phyloP scores from a whole-genome alignment of 1,284 basidiomycete genomes.

The Boletus holoroseus region DNA sequence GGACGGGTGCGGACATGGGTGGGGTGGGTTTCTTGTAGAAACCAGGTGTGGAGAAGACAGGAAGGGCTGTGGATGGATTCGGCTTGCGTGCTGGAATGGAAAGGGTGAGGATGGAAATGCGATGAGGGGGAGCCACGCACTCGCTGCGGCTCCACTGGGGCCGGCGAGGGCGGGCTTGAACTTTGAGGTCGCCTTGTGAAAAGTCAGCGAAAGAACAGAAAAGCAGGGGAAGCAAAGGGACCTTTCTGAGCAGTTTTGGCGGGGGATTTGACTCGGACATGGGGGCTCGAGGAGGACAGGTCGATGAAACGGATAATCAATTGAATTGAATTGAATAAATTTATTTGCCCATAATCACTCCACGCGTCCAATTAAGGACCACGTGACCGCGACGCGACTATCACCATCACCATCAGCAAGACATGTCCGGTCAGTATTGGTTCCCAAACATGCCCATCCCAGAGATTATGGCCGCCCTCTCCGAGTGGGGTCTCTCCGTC shows the following conservation, averaged over 20 bases:
- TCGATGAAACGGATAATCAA: constrained; percentile 16
- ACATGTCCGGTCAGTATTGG: constrained; percentile 42
- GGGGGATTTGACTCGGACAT: constrained; percentile 1
- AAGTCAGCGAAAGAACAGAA: no score
- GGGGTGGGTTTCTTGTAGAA: constrained; percentile 30
- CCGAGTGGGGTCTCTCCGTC: constrained; percentile 61
- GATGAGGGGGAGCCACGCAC: constrained; percentile 8
- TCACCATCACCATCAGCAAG: neutral
- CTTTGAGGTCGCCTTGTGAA: constrained; percentile 27
- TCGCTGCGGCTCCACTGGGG: constrained; percentile 4
- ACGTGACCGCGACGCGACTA: constrained; percentile 24
- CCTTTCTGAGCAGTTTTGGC: constrained; percentile 12
- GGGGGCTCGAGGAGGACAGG: neutral
- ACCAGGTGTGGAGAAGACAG: constrained; percentile 42
- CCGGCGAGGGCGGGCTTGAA: constrained; percentile 36
- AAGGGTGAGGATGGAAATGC: constrained; percentile 6
- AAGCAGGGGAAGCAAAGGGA: neutral
- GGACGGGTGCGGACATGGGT: constrained; percentile 6
- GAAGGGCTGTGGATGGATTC: constrained; percentile 22
- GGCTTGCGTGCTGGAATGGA: constrained; percentile 5
- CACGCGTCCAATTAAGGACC: constrained; percentile 14
- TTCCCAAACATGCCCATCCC: constrained; percentile 59
- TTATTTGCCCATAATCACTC: neutral
- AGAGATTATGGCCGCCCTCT: constrained; percentile 59
- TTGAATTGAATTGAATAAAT: neutral